Conservation (phyloP, 2,329 filamentous ascomycete genomes). For the Lachnellula occidentalis region DNA sequence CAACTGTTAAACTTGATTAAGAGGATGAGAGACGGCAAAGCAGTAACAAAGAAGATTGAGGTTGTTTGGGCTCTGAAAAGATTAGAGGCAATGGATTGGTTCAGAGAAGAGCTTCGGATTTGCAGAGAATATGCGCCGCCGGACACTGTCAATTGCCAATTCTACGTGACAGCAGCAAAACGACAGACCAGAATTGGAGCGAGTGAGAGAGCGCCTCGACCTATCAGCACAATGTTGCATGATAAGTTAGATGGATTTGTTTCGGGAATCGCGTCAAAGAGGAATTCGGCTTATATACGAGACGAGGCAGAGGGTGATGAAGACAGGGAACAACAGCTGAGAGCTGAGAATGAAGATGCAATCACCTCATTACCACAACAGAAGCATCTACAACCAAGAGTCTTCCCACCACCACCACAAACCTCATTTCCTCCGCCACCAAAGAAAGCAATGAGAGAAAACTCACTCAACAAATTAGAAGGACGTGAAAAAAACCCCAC, state of each 20-base stretch:
- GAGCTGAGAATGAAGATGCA: conserved; percentile 76
- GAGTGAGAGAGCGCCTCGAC: conserved; percentile 48
- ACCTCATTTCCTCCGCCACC: conserved; percentile 29
- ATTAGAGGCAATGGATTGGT: conserved; percentile 95
- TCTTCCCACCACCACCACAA: conserved; percentile 26
- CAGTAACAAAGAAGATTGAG: conserved; percentile 82
- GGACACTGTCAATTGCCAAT: conserved; percentile 86
- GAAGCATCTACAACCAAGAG: conserved; percentile 55
- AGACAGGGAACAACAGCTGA: conserved; percentile 73
- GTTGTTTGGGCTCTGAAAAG: conserved; percentile 93
- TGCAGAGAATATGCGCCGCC: conserved; percentile 85
- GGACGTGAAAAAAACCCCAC: conserved; percentile 33
- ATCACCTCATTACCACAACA: conserved; percentile 74
- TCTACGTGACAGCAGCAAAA: conserved; percentile 82
- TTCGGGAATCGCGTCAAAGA: conserved; percentile 78
- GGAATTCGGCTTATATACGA: conserved; percentile 76
- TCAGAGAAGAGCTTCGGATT: conserved; percentile 88
- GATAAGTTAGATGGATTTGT: conserved; percentile 86
- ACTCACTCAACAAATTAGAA: conserved; percentile 43
- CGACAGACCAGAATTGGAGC: conserved; percentile 24
- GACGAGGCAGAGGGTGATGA: conserved; percentile 75
- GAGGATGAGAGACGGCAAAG: conserved; percentile 90
- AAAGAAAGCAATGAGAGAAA: conserved; percentile 32
- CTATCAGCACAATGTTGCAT: conserved; percentile 71
- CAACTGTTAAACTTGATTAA: conserved; percentile 93